These are phyloP conservation scores for Leucosporidium scottii DNA, from an alignment of 768 basidiomycete species.

Conservation along the genomic window DNA sequence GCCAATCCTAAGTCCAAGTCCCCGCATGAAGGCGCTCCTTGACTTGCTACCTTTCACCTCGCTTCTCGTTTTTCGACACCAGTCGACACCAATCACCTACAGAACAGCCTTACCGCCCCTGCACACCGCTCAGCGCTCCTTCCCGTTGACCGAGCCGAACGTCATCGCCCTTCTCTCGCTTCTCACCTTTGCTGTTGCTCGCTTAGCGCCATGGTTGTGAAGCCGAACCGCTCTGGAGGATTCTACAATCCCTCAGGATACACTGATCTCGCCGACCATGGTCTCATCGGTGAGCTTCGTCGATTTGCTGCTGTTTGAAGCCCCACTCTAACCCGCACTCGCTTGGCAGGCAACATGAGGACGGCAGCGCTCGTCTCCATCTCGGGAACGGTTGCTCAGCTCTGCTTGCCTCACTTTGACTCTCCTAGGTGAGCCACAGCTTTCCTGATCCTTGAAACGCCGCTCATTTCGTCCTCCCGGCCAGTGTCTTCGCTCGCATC, in stretches of 20 bases:
- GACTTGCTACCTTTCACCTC: too few species aligned
- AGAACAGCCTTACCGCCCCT: too few species aligned
- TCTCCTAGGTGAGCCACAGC: conserved; percentile 9
- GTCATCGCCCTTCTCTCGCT: neutral
- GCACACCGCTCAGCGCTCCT: neutral
- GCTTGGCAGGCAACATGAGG: neutral
- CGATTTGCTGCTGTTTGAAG: too few species aligned
- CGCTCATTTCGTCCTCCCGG: conserved; percentile 7
- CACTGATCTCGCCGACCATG: neutral
- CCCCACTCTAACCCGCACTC: too few species aligned
- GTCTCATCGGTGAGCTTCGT: too few species aligned
- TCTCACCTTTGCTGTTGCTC: too few species aligned
- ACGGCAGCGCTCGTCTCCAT: conserved; percentile 28
- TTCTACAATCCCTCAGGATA: neutral
- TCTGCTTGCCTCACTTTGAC: conserved; percentile 34
- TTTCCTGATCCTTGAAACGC: neutral
- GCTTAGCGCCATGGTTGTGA: conserved; percentile 12
- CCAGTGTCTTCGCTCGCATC: conserved; percentile 32
- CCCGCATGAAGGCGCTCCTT: neutral
- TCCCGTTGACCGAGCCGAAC: neutral
- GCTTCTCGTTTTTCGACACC: too few species aligned
- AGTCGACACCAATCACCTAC: neutral
- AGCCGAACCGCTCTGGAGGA: conserved; percentile 8
- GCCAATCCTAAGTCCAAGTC: neutral
- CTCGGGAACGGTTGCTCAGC: conserved; percentile 24